Evolutionary conservation across 768 basidiomycete species (phyloP).

Genomic region (Termitomyces sp.): DNA sequence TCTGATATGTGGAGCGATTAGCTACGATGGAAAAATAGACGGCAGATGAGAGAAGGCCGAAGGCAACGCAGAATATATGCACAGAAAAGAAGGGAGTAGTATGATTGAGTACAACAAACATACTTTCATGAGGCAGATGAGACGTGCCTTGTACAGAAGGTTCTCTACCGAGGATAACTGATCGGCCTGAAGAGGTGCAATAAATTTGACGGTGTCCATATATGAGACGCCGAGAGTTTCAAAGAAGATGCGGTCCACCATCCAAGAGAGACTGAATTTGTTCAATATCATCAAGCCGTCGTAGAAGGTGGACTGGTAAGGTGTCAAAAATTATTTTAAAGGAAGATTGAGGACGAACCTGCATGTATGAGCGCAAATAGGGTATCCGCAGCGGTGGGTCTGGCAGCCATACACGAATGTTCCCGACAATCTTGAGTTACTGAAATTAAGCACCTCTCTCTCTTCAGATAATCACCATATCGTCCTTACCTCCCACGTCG

Average conservation of each 20-base stretch:
- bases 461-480: not conserved
- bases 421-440: conserved; percentile 39
- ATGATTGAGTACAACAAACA: not conserved
- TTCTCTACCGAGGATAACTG: conserved; percentile 40
- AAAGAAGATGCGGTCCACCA: conserved; percentile 59
- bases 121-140: conserved; percentile 3
- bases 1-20: conserved; percentile 54
- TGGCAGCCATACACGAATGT: conserved; percentile 44
- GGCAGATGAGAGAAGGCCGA: not conserved
- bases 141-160: conserved; percentile 37
- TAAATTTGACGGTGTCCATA: conserved; percentile 34
- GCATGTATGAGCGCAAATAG: conserved; percentile 61
- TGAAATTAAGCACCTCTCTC: not conserved
- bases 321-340: not conserved
- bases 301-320: conserved; percentile 49
- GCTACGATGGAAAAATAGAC: conserved; percentile 31
- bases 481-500: conserved; percentile 59
- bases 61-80: not conserved
- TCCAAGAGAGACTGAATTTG: conserved; percentile 46
- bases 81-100: not conserved
- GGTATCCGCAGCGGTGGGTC: conserved; percentile 38
- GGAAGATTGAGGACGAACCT: conserved; percentile 33
- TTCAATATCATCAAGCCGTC: conserved; percentile 53
- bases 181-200: conserved; percentile 35
- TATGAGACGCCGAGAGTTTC: conserved; percentile 61